Conservation (phyloP, 2,329 filamentous ascomycete genomes). For the Xylariaceae sp. region DNA sequence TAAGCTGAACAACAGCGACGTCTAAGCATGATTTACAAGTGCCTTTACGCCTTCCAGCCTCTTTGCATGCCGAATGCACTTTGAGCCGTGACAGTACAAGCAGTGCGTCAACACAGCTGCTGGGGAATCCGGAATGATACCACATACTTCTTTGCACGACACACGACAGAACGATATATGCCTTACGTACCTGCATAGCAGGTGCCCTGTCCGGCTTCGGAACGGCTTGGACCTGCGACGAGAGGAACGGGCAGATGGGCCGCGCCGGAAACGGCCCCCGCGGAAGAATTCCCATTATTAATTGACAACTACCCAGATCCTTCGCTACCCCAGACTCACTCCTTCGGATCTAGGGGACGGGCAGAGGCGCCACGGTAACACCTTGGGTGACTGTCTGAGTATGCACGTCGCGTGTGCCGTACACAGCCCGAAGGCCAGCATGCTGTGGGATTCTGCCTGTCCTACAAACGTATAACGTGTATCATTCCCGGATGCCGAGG, state of each 20-base stretch:
- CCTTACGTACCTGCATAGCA: neutral
- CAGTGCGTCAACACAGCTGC: too few relatives aligned
- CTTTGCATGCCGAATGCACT: too few relatives aligned
- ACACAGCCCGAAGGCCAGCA: neutral
- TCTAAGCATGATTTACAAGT: neutral
- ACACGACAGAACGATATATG: too few relatives aligned
- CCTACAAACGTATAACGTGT: neutral
- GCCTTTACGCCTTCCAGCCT: neutral
- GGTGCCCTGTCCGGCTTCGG: neutral
- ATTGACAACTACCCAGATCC: neutral
- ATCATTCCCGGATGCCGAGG: neutral
- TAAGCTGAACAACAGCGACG: neutral
- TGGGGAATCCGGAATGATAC: too few relatives aligned
- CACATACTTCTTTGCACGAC: too few relatives aligned
- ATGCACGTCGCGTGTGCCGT: neutral
- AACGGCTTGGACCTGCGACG: neutral
- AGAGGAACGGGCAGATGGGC: neutral
- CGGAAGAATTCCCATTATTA: neutral
- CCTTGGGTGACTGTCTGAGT: neutral
- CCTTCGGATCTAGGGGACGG: too few relatives aligned
- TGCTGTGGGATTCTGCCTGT: neutral
- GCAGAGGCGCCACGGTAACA: neutral
- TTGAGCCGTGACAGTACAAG: too few relatives aligned
- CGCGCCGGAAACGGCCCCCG: neutral
- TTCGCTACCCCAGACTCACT: neutral